These are phyloP conservation scores for Xanthoconium stramineum DNA, from an alignment of 768 basidiomycete species.

Conservation along the genomic window DNA sequence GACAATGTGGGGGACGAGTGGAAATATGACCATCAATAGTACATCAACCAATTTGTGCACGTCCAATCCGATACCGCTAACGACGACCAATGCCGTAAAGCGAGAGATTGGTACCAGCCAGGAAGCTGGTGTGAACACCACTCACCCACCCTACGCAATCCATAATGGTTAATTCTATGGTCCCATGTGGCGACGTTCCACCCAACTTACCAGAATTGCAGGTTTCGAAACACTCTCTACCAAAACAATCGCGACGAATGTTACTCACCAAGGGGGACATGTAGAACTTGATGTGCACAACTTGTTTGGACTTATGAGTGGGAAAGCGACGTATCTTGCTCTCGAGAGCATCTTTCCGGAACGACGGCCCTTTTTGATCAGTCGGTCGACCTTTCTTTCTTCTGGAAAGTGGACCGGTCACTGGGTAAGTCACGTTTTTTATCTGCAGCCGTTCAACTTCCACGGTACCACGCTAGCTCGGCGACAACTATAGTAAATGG, in stretches of 20 bases:
- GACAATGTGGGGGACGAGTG: conserved; percentile 60
- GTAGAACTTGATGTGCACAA: conserved; percentile 66
- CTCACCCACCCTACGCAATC: conserved; percentile 63
- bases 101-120: conserved; percentile 47
- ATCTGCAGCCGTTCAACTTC: not conserved
- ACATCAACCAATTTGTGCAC: conserved; percentile 45
- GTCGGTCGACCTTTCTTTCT: conserved; percentile 62
- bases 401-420: conserved; percentile 68
- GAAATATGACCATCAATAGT: conserved; percentile 69
- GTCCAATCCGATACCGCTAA: conserved; percentile 1
- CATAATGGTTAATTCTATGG: conserved; percentile 50
- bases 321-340: conserved; percentile 58
- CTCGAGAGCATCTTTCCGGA: conserved; percentile 50
- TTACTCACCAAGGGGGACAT: conserved; percentile 59
- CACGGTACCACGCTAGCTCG: conserved; percentile 47
- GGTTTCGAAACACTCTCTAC: conserved; percentile 49
- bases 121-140: conserved; percentile 45
- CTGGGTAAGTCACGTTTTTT: conserved; percentile 42
- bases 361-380: conserved; percentile 65
- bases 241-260: conserved; percentile 63
- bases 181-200: conserved; percentile 1
- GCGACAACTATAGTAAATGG: conserved; percentile 74
- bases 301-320: conserved; percentile 68
- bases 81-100: conserved; percentile 20
- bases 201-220: conserved; percentile 20